Base-by-base conservation (phyloP, 2,329 filamentous ascomycete species). In the Aspergillus ochraceoroseus region DNA sequence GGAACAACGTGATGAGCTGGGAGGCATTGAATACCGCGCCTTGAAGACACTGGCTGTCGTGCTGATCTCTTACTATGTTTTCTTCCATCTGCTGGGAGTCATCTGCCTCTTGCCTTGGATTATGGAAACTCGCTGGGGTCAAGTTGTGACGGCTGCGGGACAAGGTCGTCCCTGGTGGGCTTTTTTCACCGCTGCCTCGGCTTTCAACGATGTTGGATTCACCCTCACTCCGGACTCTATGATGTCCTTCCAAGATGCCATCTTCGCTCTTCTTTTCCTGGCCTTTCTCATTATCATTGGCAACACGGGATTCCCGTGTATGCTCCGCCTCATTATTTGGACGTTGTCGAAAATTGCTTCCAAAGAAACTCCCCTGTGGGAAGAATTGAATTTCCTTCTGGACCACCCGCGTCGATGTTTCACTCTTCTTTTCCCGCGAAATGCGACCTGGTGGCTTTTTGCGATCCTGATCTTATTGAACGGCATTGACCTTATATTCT, bases 341-440 rank as follows among this genome's bases (percentile, higher is more conserved):
- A 55, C 83, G 0, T 59, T 77, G 22, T 87, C 86, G 8, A 79
- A 82, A 40, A 50, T 85, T 32, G 76, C 82, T 0, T 81, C 85
- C 3, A 67, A 66, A 17, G 75, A 72, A 5, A 85, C 80, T 17
- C 82, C 83, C 1, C 62, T 94, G 1, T 95, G 86, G 80, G 90
- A 98, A 62, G 90, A 95, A 61, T 70, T 96, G 7, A 78, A 79
- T 25, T 98, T 98, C 56, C 70, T 98, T 13, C 76, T 98, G 1
- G 90, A 96, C 56, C 92, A 98, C 54, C 92, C 92, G 0, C 83
- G 92, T 59, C 85, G 92, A 39, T 98, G 92, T 66, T 98, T 98
- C 59, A 98, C 92, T 0, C 72, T 98, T 9, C 72, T 98, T 0
- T 98, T 98, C 53, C 92, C 92, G 0, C 82, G 85, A 0, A 81